These are phyloP conservation scores for Cylindrotheca closterium DNA, from an alignment of 108 stramenopile genomes.

Conservation along the genomic window DNA sequence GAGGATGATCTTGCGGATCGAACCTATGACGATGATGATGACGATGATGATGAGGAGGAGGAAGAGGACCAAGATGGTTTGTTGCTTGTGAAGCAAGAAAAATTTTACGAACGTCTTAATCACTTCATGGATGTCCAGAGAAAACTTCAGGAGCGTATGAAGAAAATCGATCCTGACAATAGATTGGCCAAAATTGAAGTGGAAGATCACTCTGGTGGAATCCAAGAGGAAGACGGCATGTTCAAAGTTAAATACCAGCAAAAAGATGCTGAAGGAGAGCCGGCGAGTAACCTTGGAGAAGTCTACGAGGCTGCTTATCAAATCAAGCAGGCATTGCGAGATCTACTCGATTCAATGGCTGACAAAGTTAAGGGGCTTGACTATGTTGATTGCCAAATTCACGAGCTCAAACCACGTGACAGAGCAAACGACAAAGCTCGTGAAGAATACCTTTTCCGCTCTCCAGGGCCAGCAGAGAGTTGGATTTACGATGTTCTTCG, in stretches of 20 bases:
- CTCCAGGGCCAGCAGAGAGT: conserved; percentile 33
- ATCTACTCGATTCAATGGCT: conserved; percentile 34
- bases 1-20: conserved; percentile 18
- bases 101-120: conserved; percentile 37
- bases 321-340: conserved; percentile 38
- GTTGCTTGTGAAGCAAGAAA: conserved; percentile 29
- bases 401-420: conserved; percentile 39
- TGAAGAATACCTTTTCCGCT: conserved; percentile 30
- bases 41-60: conserved; percentile 21
- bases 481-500: conserved; percentile 44
- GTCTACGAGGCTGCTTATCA: conserved; percentile 43
- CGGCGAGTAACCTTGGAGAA: conserved; percentile 34
- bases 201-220: conserved; percentile 26
- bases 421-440: conserved; percentile 38
- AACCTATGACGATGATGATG: conserved; percentile 8
- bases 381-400: conserved; percentile 38
- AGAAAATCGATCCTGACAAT: conserved; percentile 28
- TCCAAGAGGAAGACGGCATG: conserved; percentile 23
- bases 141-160: conserved; percentile 37
- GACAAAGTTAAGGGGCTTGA: conserved; percentile 48
- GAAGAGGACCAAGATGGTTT: conserved; percentile 24
- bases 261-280: conserved; percentile 37
- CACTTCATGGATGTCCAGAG: conserved; percentile 43
- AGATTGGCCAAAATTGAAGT: conserved; percentile 29
- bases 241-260: conserved; percentile 35